Evolutionary conservation across 2,329 filamentous ascomycete species (phyloP).

Genomic region (Venturia carpophila): DNA sequence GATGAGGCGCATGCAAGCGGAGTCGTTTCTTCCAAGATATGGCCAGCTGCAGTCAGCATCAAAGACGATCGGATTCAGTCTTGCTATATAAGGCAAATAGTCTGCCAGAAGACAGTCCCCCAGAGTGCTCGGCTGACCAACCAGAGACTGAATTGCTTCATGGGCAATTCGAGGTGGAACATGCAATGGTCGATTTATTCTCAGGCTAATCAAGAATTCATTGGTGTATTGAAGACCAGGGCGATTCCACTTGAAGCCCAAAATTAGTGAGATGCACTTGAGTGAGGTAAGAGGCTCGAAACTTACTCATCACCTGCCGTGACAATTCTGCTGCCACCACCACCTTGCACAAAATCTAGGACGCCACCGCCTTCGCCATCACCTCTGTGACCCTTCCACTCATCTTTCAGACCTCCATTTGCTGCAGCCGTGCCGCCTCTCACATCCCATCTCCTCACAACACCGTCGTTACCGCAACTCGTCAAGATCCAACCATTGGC

Average conservation of each 20-base stretch:
- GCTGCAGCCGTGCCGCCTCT: constrained; percentile 59
- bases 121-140: not conserved
- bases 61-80: not conserved
- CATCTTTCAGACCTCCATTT: constrained; percentile 64
- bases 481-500: constrained; percentile 60
- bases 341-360: constrained; percentile 77
- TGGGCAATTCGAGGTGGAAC: not conserved
- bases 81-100: not conserved
- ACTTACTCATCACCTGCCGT: constrained; percentile 78
- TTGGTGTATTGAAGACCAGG: constrained; percentile 12
- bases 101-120: not conserved
- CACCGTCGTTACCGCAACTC: constrained; percentile 85
- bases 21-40: not conserved
- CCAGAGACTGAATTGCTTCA: not conserved
- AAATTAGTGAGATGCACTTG: not conserved
- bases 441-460: constrained; percentile 80
- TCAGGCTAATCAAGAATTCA: not conserved
- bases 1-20: not conserved
- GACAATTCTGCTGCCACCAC: constrained; percentile 61
- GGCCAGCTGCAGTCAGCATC: not conserved
- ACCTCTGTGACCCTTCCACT: constrained; percentile 86
- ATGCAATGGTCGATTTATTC: not conserved
- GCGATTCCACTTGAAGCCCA: not conserved
- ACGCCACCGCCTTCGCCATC: constrained; percentile 83
- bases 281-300: not conserved